Base-by-base conservation (phyloP, 2,329 filamentous ascomycete genomes). In the Lasiodiplodia gonubiensis region DNA sequence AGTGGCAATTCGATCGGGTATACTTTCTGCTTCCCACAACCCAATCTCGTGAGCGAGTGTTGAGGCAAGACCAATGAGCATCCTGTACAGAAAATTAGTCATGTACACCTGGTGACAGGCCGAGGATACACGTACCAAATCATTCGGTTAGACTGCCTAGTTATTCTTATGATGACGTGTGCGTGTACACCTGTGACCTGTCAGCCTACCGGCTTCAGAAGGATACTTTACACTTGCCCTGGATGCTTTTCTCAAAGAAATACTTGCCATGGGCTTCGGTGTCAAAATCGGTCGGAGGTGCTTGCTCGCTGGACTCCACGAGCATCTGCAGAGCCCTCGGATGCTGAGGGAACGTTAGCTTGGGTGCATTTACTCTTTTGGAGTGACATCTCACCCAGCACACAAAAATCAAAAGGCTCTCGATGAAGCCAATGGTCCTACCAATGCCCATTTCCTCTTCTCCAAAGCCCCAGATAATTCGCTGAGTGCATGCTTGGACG, bases 81-180 rank as follows among this genome's bases (percentile, higher is more conserved):
- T 66, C 64, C 64, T 66, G 27, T 10, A 14, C 5, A 1, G 4
- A 12, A 6, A 48, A 48, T 61, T 8, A n/a, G 59, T 27, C n/a
- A 25, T 18, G 8, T 12, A 25, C 7, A 5, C n/a, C 2, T 0
- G 14, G 11, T 3, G 23, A 11, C 4, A 11, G 27, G 14, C 25
- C 6, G 6, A 27, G 12, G 8, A 25, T 37, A 51, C 7, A 21
- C 53, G 12, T 39, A 57, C 64, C 64, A 66, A 30, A 54, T 27
- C 64, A 66, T 66, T 37, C 48, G 49, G 21, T 66, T 66, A 14
- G 42, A 51, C 30, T 66, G 64, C 21, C 59, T 46, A 10, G n/a
- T 23, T 16, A 63, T 30, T 18, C 30, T 25, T 27, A 33, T 25
- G 30, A 63, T 63, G 10, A 63, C 46, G 25, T 63, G 59, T 12